Evolutionary conservation across 352 stramenopile genomes (phyloP).

Genomic region (Phytophthora quininea): DNA sequence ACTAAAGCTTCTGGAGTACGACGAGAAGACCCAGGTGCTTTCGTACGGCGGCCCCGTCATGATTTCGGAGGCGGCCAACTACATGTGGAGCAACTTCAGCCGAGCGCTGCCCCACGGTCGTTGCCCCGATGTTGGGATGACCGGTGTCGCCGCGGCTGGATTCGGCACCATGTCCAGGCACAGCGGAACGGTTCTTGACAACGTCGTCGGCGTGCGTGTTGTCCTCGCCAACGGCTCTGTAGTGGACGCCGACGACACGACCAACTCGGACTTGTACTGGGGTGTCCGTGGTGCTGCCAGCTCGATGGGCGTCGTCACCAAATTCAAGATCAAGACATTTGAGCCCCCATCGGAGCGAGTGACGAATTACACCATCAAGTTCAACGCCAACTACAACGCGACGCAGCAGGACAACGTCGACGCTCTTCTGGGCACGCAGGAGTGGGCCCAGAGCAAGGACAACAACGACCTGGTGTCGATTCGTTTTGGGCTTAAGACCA

Average conservation of each 20-base stretch:
- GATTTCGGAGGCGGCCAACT: slow-evolving; percentile 31
- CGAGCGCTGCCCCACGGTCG: slow-evolving; percentile 28
- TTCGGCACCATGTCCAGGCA: slow-evolving; percentile 30
- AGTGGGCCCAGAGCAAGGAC: slow-evolving; percentile 25
- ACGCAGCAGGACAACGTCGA: slow-evolving; percentile 34
- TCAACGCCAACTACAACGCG: slow-evolving; percentile 17
- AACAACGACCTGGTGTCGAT: slow-evolving; percentile 36
- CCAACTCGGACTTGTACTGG: slow-evolving; percentile 34
- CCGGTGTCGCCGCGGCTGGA: slow-evolving; percentile 26
- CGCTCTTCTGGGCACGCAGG: slow-evolving; percentile 27
- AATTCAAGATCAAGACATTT: slow-evolving; percentile 31
- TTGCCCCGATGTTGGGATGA: slow-evolving; percentile 38
- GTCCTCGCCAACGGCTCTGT: slow-evolving; percentile 31
- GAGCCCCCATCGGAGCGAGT: slow-evolving; percentile 17
- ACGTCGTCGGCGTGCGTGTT: slow-evolving; percentile 29
- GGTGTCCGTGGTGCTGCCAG: slow-evolving; percentile 30
- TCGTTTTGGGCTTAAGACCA: slow-evolving; percentile 26
- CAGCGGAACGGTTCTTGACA: slow-evolving; percentile 29
- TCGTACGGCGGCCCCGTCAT: slow-evolving; percentile 35
- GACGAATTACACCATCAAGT: slow-evolving; percentile 25
- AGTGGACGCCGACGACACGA: slow-evolving; percentile 20
- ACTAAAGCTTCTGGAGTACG: slow-evolving; percentile 28
- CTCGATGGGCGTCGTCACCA: slow-evolving; percentile 28
- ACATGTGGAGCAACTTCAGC: slow-evolving; percentile 20
- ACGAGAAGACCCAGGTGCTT: slow-evolving; percentile 20